Evolutionary conservation across 176 grass and related monocot species (phyloP).

Genomic region (Dactylis glomerata): DNA sequence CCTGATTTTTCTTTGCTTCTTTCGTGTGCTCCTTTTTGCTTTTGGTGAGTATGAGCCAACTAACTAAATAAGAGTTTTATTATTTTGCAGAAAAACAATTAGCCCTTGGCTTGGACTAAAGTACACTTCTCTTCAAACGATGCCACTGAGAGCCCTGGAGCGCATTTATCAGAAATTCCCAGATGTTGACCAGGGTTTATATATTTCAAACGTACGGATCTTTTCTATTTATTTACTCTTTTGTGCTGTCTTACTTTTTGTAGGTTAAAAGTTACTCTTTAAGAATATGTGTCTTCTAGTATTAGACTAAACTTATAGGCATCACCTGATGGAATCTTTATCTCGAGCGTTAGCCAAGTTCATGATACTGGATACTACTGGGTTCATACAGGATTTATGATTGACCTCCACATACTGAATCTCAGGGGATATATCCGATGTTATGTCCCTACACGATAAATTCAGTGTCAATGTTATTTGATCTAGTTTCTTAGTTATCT

Average conservation of each 20-base stretch:
- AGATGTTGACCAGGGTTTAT: constrained; percentile 1
- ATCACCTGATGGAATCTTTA: background rate
- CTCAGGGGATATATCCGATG: background rate
- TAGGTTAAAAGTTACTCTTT: background rate
- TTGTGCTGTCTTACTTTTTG: background rate
- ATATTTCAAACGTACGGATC: background rate
- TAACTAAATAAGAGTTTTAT: background rate
- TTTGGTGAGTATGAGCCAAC: background rate
- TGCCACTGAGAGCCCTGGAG: background rate
- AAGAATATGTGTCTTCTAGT: background rate
- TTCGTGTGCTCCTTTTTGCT: background rate
- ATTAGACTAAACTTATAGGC: background rate
- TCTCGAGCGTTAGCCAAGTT: background rate
- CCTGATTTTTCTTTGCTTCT: background rate
- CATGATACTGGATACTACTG: background rate
- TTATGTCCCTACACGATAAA: background rate
- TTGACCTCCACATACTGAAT: background rate
- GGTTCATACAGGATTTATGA: background rate
- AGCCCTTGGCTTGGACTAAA: background rate
- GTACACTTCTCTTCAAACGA: background rate
- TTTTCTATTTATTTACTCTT: background rate
- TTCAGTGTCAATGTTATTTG: background rate
- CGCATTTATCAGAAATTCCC: background rate
- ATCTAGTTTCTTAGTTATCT: background rate
- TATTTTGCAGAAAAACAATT: background rate